These are phyloP conservation scores for Verbascum thapsus DNA, from an alignment of 257 asterid species.

Conservation along the genomic window DNA sequence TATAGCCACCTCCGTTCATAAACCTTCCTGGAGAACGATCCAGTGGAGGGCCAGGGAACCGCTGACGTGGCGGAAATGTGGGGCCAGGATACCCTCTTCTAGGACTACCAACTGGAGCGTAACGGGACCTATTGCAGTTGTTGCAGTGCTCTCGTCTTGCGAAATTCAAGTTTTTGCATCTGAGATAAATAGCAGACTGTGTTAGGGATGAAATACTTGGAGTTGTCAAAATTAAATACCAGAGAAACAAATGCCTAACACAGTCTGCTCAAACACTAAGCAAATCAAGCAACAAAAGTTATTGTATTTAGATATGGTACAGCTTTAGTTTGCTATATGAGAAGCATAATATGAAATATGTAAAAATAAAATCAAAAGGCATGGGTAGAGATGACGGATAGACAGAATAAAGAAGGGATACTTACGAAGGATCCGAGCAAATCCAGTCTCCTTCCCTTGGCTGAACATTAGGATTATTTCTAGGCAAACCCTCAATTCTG, in stretches of 20 bases:
- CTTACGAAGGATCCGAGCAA: conserved; percentile 85
- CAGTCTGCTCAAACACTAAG: conserved; percentile 1
- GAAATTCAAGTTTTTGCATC: conserved; percentile 87
- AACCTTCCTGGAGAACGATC: conserved; percentile 62
- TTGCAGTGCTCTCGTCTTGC: conserved; percentile 88
- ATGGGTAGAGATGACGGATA: conserved; percentile 18
- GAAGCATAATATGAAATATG: conserved; percentile 19
- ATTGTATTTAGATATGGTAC: neutral
- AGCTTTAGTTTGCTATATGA: neutral
- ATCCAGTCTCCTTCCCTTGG: conserved; percentile 96
- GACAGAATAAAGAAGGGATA: conserved; percentile 19
- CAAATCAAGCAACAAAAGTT: neutral
- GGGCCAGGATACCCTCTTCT: conserved; percentile 66
- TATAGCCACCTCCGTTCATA: conserved; percentile 54
- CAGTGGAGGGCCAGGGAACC: conserved; percentile 46
- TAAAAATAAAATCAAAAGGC: conserved; percentile 12
- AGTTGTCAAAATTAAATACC: neutral
- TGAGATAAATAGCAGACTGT: conserved; percentile 34
- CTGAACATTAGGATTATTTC: conserved; percentile 83
- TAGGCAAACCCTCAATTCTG: conserved; percentile 55
- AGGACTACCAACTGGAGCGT: conserved; percentile 49
- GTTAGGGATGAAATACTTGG: conserved; percentile 13
- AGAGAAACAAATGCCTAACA: too few species aligned
- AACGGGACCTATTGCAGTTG: conserved; percentile 83
- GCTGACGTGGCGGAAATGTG: conserved; percentile 48